Evolutionary conservation across 257 asterid genomes (phyloP).

Genomic region (Handroanthus guayacan): DNA sequence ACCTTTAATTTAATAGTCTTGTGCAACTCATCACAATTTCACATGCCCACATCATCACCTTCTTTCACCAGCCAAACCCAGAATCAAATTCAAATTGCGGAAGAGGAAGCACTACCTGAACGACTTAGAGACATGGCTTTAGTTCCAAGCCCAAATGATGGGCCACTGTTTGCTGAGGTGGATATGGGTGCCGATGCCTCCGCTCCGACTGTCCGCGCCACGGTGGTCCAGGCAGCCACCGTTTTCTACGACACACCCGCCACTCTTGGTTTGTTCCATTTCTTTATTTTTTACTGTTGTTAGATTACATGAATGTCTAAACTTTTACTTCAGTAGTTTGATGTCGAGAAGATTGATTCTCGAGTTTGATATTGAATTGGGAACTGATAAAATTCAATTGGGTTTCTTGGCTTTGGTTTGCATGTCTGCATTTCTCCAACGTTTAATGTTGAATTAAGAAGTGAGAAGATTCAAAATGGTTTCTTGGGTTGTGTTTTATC

Average conservation of each 20-base stretch:
- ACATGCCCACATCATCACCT: slow-evolving; percentile 26
- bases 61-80: slow-evolving; percentile 26
- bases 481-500: neutral
- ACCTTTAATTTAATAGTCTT: neutral
- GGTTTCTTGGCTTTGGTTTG: neutral
- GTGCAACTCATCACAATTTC: neutral
- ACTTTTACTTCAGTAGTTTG: neutral
- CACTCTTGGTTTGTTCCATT: slow-evolving; percentile 68
- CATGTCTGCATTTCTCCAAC: neutral
- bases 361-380: neutral
- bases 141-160: slow-evolving; percentile 59
- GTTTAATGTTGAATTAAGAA: slow-evolving; percentile 10
- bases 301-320: neutral
- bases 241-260: slow-evolving; percentile 94
- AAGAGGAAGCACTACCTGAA: slow-evolving; percentile 30
- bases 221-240: slow-evolving; percentile 96
- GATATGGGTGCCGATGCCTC: slow-evolving; percentile 83
- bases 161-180: slow-evolving; percentile 77
- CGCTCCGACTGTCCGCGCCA: slow-evolving; percentile 72
- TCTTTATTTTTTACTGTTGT: slow-evolving; percentile 3
- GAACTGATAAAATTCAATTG: neutral
- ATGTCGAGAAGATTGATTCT: neutral
- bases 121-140: slow-evolving; percentile 63
- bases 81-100: slow-evolving; percentile 27
- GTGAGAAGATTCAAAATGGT: neutral